Base-by-base conservation (phyloP, 2,329 filamentous ascomycete species). In the Didymella glomerata region DNA sequence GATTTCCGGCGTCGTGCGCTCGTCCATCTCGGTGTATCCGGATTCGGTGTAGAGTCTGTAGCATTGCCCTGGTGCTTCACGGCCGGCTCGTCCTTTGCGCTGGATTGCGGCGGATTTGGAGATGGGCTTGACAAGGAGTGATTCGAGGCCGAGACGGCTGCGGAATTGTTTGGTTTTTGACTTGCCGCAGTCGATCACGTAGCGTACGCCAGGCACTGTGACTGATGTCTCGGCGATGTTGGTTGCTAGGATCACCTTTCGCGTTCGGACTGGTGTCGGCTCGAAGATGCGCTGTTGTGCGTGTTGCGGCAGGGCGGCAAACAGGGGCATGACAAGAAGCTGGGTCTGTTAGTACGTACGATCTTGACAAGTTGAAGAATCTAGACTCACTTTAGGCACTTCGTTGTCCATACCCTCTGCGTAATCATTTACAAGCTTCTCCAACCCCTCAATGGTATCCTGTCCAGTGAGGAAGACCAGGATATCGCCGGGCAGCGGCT, bases 211-310 rank as follows among this genome's bases (percentile, higher is more conserved):
- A 0, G 94, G 90, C 0, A 99, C 93, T 0, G 95, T 99, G 59
- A 99, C 91, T 1, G 95, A 98, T 0, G 95, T 98, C 76, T 99
- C 95, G n/a, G 95, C 95, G 69, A 99, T 98, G 71, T 99, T 99
- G 14, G 95, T 99, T 0, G 93, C 90, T 0, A 99, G 81, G 0
- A 99, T 93, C 13, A 98, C 85, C 73, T 98, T 98, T 42, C 95
- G 86, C 0, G 92, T 96, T n/a, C 83, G 83, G 2, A 87, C 85
- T 0, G 87, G 86, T 22, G 90, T 85, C 1, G 91, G 90, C 54
- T 89, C 83, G 75, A 99, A 98, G 10, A 96, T 93, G 22, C 88
- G 86, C 65, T 96, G 91, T 69, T 99, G 95, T 0, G 90, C 90
- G 52, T 89, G 86, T 66, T 95, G 92, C 1, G 94, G 91, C 6